phyloP scores from a whole-genome alignment of 768 basidiomycete genomes.

The Boletus insuetus region DNA sequence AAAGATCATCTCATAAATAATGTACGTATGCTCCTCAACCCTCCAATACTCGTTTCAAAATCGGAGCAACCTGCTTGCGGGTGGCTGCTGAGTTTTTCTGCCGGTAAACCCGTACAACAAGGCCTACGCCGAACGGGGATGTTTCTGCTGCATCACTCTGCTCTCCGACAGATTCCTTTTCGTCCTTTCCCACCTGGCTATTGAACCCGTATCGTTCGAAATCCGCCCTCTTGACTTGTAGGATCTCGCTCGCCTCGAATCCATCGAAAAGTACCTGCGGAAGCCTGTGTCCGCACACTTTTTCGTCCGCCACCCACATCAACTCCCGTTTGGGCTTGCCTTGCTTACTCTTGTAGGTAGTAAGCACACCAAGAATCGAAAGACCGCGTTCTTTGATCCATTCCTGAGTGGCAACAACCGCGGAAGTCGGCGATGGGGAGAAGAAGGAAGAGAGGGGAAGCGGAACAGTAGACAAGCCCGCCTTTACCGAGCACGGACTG shows the following conservation, averaged over 20 bases:
- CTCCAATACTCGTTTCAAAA: constrained; percentile 61
- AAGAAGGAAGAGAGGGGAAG: constrained; percentile 51
- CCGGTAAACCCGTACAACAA: constrained; percentile 51
- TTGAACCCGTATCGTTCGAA: constrained; percentile 22
- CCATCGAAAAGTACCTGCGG: constrained; percentile 51
- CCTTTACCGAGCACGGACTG: constrained; percentile 43
- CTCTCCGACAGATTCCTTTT: constrained; percentile 23
- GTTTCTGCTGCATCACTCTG: not conserved
- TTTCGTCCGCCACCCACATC: constrained; percentile 58
- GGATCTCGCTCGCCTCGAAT: constrained; percentile 51
- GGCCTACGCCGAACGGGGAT: constrained; percentile 24
- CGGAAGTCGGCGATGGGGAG: constrained; percentile 22
- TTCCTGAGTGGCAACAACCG: constrained; percentile 26
- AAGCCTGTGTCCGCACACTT: constrained; percentile 26
- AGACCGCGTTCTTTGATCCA: constrained; percentile 72
- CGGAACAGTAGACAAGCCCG: constrained; percentile 84
- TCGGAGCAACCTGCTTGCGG: constrained; percentile 65
- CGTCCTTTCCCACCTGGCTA: not conserved
- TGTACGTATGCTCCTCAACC: constrained; percentile 12
- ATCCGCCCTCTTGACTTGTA: constrained; percentile 47
- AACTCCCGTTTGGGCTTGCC: constrained; percentile 66
- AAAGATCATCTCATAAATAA: no score
- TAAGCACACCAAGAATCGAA: constrained; percentile 75
- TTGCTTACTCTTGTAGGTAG: constrained; percentile 54
- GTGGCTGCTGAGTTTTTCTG: constrained; percentile 64